Evolutionary conservation across 306 rosid genomes (phyloP).

Genomic region (Dryas alaskensis): DNA sequence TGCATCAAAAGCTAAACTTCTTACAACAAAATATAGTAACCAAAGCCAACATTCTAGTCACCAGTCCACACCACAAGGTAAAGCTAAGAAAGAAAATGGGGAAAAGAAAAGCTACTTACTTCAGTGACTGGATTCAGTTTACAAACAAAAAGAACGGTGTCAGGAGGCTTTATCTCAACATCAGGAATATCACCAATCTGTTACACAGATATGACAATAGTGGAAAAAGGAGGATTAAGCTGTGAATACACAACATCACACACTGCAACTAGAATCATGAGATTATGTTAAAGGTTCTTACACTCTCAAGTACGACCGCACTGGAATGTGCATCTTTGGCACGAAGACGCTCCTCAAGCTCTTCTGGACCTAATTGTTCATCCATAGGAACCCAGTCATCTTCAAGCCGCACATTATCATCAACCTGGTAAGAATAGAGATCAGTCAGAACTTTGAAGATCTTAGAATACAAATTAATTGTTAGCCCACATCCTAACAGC

Average conservation of each 20-base stretch:
- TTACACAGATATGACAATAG: constrained; percentile 20
- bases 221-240: constrained; percentile 6
- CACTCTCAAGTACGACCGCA: constrained; percentile 96
- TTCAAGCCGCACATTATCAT: constrained; percentile 82
- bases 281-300: constrained; percentile 35
- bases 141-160: constrained; percentile 85
- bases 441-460: constrained; percentile 15
- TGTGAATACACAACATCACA: neutral
- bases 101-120: constrained; percentile 40
- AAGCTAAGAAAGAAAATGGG: neutral
- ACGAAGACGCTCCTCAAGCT: constrained; percentile 84
- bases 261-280: constrained; percentile 4
- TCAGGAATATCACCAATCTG: constrained; percentile 98
- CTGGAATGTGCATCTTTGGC: constrained; percentile 86
- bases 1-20: constrained; percentile 32
- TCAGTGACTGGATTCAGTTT: constrained; percentile 95
- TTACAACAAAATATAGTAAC: neutral
- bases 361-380: constrained; percentile 66
- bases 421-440: constrained; percentile 51
- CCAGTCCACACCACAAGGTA: neutral
- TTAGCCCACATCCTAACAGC: constrained; percentile 1
- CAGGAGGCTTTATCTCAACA: constrained; percentile 96
- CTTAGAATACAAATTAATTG: neutral
- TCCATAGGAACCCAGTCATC: constrained; percentile 99
- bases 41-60: neutral